These are phyloP conservation scores for Colletotrichum sp. DNA, from an alignment of 2,329 filamentous ascomycete species.

Conservation along the genomic window DNA sequence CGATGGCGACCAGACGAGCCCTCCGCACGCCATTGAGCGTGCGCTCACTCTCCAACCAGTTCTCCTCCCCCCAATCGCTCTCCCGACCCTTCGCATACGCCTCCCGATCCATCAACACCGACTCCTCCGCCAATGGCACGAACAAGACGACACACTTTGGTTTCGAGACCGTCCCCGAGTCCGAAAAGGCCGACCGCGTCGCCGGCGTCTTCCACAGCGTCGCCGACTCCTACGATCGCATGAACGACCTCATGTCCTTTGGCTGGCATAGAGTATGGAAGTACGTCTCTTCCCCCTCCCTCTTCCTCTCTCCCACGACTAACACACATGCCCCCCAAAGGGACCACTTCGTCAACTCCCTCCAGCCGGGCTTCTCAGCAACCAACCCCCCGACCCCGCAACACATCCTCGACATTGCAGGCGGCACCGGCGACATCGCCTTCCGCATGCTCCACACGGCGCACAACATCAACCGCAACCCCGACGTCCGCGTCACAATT, in stretches of 20 bases:
- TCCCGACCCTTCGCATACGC: constrained; percentile 31
- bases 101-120: constrained; percentile 27
- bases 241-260: constrained; percentile 99
- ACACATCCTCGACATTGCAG: constrained; percentile 93
- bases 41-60: background rate
- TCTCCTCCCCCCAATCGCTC: background rate
- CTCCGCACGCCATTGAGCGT: constrained; percentile 11
- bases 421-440: constrained; percentile 96
- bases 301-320: background rate
- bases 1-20: constrained; percentile 7
- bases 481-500: constrained; percentile 83
- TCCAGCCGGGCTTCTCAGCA: constrained; percentile 77
- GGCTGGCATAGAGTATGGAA: constrained; percentile 97
- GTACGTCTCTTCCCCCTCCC: constrained; percentile 40
- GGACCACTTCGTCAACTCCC: constrained; percentile 89
- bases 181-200: constrained; percentile 75
- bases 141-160: constrained; percentile 85
- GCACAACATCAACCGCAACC: constrained; percentile 72
- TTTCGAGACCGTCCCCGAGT: constrained; percentile 82
- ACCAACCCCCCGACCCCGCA: constrained; percentile 52
- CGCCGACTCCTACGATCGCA: constrained; percentile 91
- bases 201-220: constrained; percentile 94
- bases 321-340: constrained; percentile 34
- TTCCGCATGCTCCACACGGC: constrained; percentile 94
- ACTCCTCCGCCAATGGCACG: constrained; percentile 33